These are phyloP conservation scores for Thalassiosira mediterranea DNA, from an alignment of 352 stramenopile species.

Conservation along the genomic window DNA sequence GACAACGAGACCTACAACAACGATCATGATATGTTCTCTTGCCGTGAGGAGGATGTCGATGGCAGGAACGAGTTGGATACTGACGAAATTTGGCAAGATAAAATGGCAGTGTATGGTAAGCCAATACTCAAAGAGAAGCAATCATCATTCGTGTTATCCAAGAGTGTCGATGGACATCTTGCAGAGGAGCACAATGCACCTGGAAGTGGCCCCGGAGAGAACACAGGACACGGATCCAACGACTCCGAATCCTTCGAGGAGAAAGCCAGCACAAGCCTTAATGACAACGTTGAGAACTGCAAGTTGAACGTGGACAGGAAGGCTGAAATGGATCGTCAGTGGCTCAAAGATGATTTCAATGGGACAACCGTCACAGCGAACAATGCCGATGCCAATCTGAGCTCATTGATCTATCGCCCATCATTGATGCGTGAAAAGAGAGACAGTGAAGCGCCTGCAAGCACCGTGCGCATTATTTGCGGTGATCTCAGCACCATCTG, in stretches of 20 bases:
- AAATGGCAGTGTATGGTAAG: no score
- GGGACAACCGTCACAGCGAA: slow-evolving; percentile 80
- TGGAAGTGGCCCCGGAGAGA: no score
- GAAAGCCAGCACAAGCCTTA: slow-evolving; percentile 63
- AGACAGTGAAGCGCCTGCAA: slow-evolving; percentile 71
- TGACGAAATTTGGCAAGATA: no score
- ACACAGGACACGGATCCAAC: no score
- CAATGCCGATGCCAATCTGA: slow-evolving; percentile 78
- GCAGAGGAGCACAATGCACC: slow-evolving; percentile 26
- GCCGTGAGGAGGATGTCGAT: slow-evolving; percentile 32
- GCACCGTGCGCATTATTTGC: slow-evolving; percentile 76
- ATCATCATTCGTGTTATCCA: no score
- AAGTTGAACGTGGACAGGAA: slow-evolving; percentile 60
- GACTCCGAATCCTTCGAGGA: slow-evolving; percentile 66
- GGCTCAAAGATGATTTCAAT: slow-evolving; percentile 81
- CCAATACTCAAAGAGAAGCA: no score
- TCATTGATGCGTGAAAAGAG: no score
- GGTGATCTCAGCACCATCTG: slow-evolving; percentile 80
- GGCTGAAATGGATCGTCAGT: slow-evolving; percentile 25
- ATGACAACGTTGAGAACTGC: slow-evolving; percentile 66
- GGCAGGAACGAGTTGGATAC: no score
- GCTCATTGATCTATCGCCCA: slow-evolving; percentile 69
- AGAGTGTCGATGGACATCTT: no score
- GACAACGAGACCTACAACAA: no score
- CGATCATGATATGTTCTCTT: slow-evolving; percentile 51